Percentiles rank a stretch among this genome's conserved stretches.
These are phyloP conservation scores for Ascochyta rabiei DNA, from an alignment of 2,329 filamentous ascomycete genomes.

Conservation along the genomic window DNA sequence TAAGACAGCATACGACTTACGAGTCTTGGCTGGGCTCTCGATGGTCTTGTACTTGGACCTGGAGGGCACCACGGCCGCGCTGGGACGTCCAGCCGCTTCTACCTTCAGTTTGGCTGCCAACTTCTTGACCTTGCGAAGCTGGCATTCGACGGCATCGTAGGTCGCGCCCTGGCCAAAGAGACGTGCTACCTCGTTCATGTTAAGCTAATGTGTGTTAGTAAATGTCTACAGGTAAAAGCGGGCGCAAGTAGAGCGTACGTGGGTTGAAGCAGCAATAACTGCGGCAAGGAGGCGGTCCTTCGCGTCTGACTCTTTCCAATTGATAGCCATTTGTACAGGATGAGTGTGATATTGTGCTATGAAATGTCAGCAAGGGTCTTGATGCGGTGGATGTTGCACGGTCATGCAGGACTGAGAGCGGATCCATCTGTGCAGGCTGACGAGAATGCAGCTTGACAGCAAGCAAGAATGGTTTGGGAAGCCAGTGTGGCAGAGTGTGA, in stretches of 20 bases:
- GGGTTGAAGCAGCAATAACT: slow-evolving; percentile 40
- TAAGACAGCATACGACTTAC: slow-evolving; percentile 7
- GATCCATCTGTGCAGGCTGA: background rate
- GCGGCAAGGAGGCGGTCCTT: slow-evolving; percentile 51
- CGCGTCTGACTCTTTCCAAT: slow-evolving; percentile 46
- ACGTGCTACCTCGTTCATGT: slow-evolving; percentile 52
- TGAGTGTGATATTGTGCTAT: background rate
- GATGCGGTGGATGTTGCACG: background rate
- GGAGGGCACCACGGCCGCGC: background rate
- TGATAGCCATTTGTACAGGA: slow-evolving; percentile 35
- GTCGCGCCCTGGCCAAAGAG: slow-evolving; percentile 55
- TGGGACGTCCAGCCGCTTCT: slow-evolving; percentile 13
- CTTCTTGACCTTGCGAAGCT: slow-evolving; percentile 54
- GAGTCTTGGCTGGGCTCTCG: slow-evolving; percentile 6
- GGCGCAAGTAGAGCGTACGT: background rate
- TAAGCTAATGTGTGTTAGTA: slow-evolving; percentile 46
- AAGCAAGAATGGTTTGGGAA: background rate
- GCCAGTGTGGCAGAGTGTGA: background rate
- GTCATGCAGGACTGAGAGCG: background rate
- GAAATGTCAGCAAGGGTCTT: background rate
- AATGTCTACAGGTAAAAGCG: background rate
- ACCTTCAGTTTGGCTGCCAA: slow-evolving; percentile 43
- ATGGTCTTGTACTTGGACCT: slow-evolving; percentile 9
- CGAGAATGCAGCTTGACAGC: background rate
- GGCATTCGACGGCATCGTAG: slow-evolving; percentile 56